Evolutionary conservation across 768 basidiomycete genomes (phyloP), one percentile per base, ranked within the genome.

Genomic region (Termitomyces sp.): DNA sequence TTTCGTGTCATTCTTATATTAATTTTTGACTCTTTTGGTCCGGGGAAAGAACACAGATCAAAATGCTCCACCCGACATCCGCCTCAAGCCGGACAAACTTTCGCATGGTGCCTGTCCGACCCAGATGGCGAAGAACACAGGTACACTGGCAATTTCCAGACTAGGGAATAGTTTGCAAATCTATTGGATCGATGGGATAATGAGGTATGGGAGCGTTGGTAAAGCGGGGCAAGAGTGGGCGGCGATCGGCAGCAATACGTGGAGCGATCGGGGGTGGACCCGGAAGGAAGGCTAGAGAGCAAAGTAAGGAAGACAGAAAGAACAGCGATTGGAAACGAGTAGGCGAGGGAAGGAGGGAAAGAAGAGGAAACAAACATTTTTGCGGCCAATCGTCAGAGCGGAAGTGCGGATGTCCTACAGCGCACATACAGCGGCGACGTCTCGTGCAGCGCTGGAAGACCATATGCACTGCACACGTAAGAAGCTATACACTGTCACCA

Each of bases 1-100:
- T 55, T 55, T 55, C 48, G 54, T 55, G 54, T 51, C 54, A 55
- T 55, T 15, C 22, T 45, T 26, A 55, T 50, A 50, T 55, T 50
- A 50, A 50, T 14, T 55, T 44, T 50, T 50, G 22, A 43, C 54
- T 51, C 48, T 55, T 48, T 50, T 38, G 43, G 43, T 42, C 45
- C 6, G 15, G 22, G 38, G 19, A 55, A 49, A 55, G 21, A 24
- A 35, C 22, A 55, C 26, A 35, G 28, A 55, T 49, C 32, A 46
- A 17, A 38, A 35, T 28, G 28, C 30, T 41, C 54, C 48, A 48
- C 47, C 34, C 34, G 34, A 24, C 47, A 50, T 35, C 49, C 51
- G 42, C 28, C 51, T 53, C 32, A 2, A 52, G 35, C 17, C 22
- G 21, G 34, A 49, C 48, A 35, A 26, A 24, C 49, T 38, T 50